Conservation (phyloP, 1,139 yeast genomes). For the Candida sanyaensis region DNA sequence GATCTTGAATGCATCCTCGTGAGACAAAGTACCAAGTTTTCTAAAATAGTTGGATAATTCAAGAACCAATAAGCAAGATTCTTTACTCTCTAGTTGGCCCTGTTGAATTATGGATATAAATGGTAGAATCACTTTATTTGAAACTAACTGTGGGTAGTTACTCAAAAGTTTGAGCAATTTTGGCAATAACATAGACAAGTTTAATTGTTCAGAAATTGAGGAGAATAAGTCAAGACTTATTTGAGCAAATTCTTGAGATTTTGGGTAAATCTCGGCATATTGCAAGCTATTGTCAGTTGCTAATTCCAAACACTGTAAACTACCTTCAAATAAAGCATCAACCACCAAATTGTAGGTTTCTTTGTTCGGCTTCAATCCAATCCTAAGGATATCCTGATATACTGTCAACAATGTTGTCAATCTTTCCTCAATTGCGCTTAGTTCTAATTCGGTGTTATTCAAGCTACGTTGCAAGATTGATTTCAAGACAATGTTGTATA, state of each 20-base stretch:
- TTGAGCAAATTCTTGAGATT: constrained; percentile 64
- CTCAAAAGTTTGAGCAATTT: constrained; percentile 26
- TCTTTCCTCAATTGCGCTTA: constrained; percentile 35
- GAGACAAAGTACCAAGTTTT: constrained; percentile 17
- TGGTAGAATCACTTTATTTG: constrained; percentile 21
- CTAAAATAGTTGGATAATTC: constrained; percentile 26
- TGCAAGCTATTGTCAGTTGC: constrained; percentile 16
- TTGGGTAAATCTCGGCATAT: constrained; percentile 31
- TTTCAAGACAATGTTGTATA: constrained; percentile 38
- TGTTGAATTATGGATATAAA: constrained; percentile 7
- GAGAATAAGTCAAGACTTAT: constrained; percentile 61
- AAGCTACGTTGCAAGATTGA: constrained; percentile 35
- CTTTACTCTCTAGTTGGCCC: background rate
- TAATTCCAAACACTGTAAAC: constrained; percentile 28
- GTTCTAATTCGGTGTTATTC: constrained; percentile 20
- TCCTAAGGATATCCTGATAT: constrained; percentile 61
- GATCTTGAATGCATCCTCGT: constrained; percentile 25
- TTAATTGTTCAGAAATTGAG: constrained; percentile 42
- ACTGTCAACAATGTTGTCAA: constrained; percentile 63
- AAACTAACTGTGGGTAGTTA: constrained; percentile 30
- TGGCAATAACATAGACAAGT: constrained; percentile 27
- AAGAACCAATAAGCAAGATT: constrained; percentile 12
- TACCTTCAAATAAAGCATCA: constrained; percentile 50
- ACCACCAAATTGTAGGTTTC: constrained; percentile 57
- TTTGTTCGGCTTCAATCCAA: constrained; percentile 52